phyloP scores from a whole-genome alignment of 2,329 filamentous ascomycete genomes.

The Stachybotrys echinatus region DNA sequence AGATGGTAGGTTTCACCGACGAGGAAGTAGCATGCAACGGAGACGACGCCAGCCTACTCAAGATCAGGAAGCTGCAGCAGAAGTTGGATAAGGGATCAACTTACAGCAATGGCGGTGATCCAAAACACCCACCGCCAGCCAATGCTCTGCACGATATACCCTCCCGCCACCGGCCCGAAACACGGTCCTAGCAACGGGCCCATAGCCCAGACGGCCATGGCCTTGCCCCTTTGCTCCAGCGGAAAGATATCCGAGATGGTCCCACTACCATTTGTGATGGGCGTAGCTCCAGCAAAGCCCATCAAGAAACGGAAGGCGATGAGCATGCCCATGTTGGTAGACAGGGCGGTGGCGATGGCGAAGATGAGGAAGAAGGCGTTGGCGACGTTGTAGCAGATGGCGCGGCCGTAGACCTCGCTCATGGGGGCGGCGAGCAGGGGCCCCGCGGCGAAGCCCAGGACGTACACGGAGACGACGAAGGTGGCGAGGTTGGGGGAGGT shows the following conservation, averaged over 20 bases:
- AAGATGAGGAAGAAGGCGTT: conserved; percentile 57
- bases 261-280: conserved; percentile 62
- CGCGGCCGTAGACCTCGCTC: conserved; percentile 56
- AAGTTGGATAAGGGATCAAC: background rate
- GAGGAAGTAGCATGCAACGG: conserved; percentile 28
- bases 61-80: background rate
- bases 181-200: conserved; percentile 55
- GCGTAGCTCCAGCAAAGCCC: conserved; percentile 55
- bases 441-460: conserved; percentile 50
- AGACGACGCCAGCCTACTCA: conserved; percentile 20
- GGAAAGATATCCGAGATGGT: conserved; percentile 61
- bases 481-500: conserved; percentile 29
- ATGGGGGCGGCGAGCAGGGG: conserved; percentile 60
- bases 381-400: conserved; percentile 21
- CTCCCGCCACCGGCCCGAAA: conserved; percentile 43
- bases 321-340: conserved; percentile 58
- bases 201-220: conserved; percentile 60
- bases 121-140: conserved; percentile 45
- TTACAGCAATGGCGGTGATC: conserved; percentile 21
- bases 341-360: conserved; percentile 30
- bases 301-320: conserved; percentile 58
- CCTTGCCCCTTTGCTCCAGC: conserved; percentile 53
- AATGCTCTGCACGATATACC: conserved; percentile 30
- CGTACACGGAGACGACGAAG: conserved; percentile 39
- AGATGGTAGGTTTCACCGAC: conserved; percentile 61